phyloP scores from a whole-genome alignment of 2,329 filamentous ascomycete species.

The Mycocentrospora acerina region DNA sequence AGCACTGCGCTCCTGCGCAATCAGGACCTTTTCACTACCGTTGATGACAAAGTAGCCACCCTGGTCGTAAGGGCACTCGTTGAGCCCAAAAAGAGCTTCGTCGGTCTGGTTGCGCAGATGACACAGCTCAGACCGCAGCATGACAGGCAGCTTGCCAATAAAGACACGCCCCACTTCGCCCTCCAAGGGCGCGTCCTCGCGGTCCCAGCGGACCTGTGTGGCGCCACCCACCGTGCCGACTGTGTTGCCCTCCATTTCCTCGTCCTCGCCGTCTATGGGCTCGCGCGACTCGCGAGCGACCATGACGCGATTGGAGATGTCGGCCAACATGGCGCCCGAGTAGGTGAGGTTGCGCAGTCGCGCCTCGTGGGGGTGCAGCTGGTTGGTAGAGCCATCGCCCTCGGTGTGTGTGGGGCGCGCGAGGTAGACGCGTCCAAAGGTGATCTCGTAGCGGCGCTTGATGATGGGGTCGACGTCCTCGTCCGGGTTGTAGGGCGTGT shows the following conservation, averaged over 20 bases:
- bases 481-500: conserved; percentile 73
- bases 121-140: conserved; percentile 97
- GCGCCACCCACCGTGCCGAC: conserved; percentile 26
- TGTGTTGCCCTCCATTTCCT: conserved; percentile 43
- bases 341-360: conserved; percentile 96
- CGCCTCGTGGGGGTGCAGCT: conserved; percentile 90
- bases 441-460: conserved; percentile 90
- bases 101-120: conserved; percentile 82
- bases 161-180: conserved; percentile 72
- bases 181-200: conserved; percentile 48
- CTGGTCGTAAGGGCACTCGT: conserved; percentile 97
- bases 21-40: conserved; percentile 96
- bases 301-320: conserved; percentile 81
- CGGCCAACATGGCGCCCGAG: conserved; percentile 84
- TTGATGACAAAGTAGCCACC: conserved; percentile 99
- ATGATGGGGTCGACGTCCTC: conserved; percentile 71
- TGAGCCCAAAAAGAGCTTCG: conserved; percentile 83
- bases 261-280: conserved; percentile 67
- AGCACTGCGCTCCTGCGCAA: conserved; percentile 94
- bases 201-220: conserved; percentile 50
- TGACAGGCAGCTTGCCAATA: conserved; percentile 93
- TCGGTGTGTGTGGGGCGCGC: conserved; percentile 90
- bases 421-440: conserved; percentile 87
- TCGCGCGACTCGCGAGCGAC: conserved; percentile 77
- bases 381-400: conserved; percentile 82